These are phyloP conservation scores for Halophytophthora batemanensis DNA, from an alignment of 352 stramenopile genomes.

Conservation along the genomic window DNA sequence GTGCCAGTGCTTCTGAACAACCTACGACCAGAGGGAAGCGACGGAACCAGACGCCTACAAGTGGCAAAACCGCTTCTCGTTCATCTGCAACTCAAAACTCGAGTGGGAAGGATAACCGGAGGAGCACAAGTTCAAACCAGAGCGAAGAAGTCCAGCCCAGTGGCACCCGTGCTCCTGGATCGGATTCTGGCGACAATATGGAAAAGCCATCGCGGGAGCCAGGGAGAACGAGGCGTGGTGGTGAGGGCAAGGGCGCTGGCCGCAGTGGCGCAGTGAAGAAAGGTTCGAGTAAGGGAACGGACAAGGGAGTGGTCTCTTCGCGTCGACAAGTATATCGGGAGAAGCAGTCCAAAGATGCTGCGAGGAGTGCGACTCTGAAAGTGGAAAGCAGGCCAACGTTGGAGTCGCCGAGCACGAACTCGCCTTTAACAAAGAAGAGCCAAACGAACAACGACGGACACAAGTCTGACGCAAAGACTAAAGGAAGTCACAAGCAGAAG, in stretches of 20 bases:
- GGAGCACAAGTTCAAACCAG: constrained; percentile 6
- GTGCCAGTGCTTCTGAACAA: constrained; percentile 7
- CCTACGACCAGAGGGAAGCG: constrained; percentile 14
- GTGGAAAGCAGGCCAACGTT: not conserved
- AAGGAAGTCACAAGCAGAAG: constrained; percentile 2
- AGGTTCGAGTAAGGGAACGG: constrained; percentile 16
- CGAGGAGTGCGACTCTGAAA: constrained; percentile 7
- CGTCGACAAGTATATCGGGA: constrained; percentile 64
- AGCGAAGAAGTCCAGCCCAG: constrained; percentile 7
- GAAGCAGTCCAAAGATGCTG: constrained; percentile 33
- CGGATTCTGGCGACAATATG: constrained; percentile 16
- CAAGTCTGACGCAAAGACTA: not conserved
- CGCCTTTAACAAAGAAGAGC: constrained; percentile 7
- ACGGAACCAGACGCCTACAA: constrained; percentile 14
- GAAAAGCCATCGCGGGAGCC: constrained; percentile 10
- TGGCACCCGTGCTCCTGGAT: constrained; percentile 1
- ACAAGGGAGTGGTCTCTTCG: constrained; percentile 14
- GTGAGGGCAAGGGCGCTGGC: constrained; percentile 21
- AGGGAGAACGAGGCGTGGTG: constrained; percentile 9
- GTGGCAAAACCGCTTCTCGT: not conserved
- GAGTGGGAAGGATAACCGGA: constrained; percentile 11
- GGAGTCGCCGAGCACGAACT: constrained; percentile 4
- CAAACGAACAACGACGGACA: constrained; percentile 4
- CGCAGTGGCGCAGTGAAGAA: constrained; percentile 19
- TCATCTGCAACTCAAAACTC: not conserved